Percentiles rank a stretch among this genome's conserved stretches.
These are phyloP conservation scores for Rhazya stricta DNA, from an alignment of 257 asterid species.

Conservation along the genomic window DNA sequence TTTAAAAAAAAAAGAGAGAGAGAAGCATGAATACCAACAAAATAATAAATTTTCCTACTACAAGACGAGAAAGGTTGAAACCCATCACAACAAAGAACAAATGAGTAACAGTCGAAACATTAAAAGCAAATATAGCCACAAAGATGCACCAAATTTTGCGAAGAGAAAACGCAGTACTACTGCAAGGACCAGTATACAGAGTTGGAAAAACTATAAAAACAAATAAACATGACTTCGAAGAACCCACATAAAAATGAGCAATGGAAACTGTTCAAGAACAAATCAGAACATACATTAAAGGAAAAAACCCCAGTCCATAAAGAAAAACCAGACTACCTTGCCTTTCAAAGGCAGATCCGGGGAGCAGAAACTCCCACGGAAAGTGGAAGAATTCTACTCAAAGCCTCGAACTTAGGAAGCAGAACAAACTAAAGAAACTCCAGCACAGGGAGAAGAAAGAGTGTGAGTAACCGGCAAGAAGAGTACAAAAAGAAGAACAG, in stretches of 20 bases:
- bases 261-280: neutral
- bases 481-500: neutral
- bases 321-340: neutral
- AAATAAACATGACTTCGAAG: neutral
- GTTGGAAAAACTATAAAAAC: neutral
- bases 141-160: neutral
- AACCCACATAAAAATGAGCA: neutral
- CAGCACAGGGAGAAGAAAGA: slow-evolving; percentile 5
- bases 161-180: slow-evolving; percentile 4
- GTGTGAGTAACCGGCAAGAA: slow-evolving; percentile 7
- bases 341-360: slow-evolving; percentile 21
- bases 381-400: slow-evolving; percentile 3
- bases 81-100: neutral
- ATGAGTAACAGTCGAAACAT: neutral
- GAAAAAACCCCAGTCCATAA: slow-evolving; percentile 3
- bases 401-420: slow-evolving; percentile 1
- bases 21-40: neutral
- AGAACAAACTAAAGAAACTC: neutral
- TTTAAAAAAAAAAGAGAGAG: too few relatives aligned
- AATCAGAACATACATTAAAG: slow-evolving; percentile 7
- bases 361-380: slow-evolving; percentile 11
- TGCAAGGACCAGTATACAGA: neutral
- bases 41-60: slow-evolving; percentile 2
- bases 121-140: neutral
- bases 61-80: neutral